These are phyloP conservation scores for Clathrus columnatus DNA, from an alignment of 768 basidiomycete species.

Conservation along the genomic window DNA sequence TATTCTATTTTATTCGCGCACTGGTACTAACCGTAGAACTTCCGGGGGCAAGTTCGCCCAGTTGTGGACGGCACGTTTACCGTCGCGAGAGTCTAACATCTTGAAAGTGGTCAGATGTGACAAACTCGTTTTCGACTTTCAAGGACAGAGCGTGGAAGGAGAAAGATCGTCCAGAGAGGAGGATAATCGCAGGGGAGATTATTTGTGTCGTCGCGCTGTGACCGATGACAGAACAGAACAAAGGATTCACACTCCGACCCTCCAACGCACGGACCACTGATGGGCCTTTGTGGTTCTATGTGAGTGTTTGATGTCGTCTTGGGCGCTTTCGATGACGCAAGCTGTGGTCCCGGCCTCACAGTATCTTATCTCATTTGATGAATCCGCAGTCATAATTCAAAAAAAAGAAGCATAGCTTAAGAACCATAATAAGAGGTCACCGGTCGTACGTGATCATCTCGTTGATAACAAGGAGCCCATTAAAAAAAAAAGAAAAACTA, in stretches of 20 bases:
- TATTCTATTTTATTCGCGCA: not conserved
- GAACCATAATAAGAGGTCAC: too few relatives aligned
- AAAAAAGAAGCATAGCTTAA: not conserved
- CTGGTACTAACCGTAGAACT: constrained; percentile 6
- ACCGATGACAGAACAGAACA: constrained; percentile 11
- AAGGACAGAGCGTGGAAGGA: not conserved
- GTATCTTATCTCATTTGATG: not conserved
- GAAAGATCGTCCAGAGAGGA: not conserved
- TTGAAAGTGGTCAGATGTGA: not conserved
- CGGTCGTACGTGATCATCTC: too few relatives aligned
- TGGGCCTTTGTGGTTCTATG: not conserved
- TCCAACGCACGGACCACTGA: not conserved
- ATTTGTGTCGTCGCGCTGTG: constrained; percentile 10
- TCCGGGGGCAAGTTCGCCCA: constrained; percentile 8
- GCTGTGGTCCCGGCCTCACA: too few relatives aligned
- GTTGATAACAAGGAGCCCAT: too few relatives aligned
- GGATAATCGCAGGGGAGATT: not conserved
- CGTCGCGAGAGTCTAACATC: constrained; percentile 7
- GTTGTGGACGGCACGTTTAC: constrained; percentile 9
- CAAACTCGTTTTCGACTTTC: not conserved
- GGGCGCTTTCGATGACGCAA: not conserved
- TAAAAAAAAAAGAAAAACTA: too few relatives aligned
- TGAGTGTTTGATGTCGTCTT: too few relatives aligned
- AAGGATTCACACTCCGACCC: constrained; percentile 1
- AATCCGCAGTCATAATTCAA: not conserved